Evolutionary conservation across 2,329 filamentous ascomycete species (phyloP), one percentile per base, ranked within the genome.

Genomic region (Ceratocystis alfenasii): DNA sequence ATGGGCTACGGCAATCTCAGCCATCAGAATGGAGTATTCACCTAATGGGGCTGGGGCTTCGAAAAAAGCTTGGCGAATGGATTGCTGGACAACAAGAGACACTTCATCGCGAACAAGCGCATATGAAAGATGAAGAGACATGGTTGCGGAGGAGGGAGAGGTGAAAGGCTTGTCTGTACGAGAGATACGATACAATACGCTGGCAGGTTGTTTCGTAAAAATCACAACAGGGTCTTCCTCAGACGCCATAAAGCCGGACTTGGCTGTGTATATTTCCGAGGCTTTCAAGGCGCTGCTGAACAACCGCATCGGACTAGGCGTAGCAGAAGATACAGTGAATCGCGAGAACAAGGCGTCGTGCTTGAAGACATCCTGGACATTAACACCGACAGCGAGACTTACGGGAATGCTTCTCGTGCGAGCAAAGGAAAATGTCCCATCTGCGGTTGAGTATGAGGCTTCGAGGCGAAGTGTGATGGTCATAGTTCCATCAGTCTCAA

Each of bases 301-400:
- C 5, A 99, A 77, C 3, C 88, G 83, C 8, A 97, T 74, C 0
- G 94, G 94, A 36, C 87, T 86, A 28, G 83, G 74, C 66, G 81
- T 89, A 0, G 90, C 87, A 0, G 92, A 91, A 12, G 90, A 91
- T 64, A 99, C 87, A 15, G 89, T 95, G 74, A 99, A 99, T 8
- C 87, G 87, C 0, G 92, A 96, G 72, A 94, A 94, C 0, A 97
- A 80, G 0, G 84, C 81, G 6, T 85, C 78, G 69, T 90, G 85
- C 73, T 96, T 95, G 78, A 97, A 97, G 33, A 95, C 84, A 71
- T 99, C 94, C 71, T 97, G 92, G 5, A 99, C 94, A 70, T 97
- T 97, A 69, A 99, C 94, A 2, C 93, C 92, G 2, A 99, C 80
- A 0, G 90, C 89, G 3, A 99, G 79, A 0, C 88, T 82, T 1